phyloP scores from a whole-genome alignment of 1,284 basidiomycete genomes.

The Trametes versicolor region DNA sequence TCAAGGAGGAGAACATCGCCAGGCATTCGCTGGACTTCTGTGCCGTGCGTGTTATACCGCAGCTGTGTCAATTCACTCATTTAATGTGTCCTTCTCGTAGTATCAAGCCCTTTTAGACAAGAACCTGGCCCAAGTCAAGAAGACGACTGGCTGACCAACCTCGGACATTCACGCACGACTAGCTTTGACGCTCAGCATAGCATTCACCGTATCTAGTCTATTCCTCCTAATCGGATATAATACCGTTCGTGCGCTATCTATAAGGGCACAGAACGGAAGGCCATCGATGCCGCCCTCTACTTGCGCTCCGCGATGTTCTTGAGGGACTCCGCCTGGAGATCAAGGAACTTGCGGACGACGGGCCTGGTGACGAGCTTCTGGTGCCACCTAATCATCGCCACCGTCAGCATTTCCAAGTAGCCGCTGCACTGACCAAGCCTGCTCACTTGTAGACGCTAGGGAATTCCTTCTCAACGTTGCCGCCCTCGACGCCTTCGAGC shows the following conservation, averaged over 20 bases:
- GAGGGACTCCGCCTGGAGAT: not conserved
- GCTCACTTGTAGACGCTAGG: conserved; percentile 14
- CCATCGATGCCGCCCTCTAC: not conserved
- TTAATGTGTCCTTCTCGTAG: conserved; percentile 49
- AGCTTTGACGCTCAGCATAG: not conserved
- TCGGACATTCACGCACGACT: no score
- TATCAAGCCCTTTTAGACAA: conserved; percentile 75
- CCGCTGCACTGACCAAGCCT: conserved; percentile 17
- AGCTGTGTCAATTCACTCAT: no score
- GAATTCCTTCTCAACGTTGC: conserved; percentile 20
- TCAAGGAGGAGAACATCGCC: conserved; percentile 74
- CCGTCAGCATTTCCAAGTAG: conserved; percentile 25
- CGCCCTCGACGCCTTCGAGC: conserved; percentile 8
- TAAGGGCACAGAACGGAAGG: no score
- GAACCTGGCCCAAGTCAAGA: conserved; percentile 70
- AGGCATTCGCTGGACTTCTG: conserved; percentile 67
- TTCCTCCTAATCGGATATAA: not conserved
- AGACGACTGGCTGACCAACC: conserved; percentile 43
- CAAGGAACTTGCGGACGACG: conserved; percentile 3
- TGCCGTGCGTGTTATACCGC: conserved; percentile 12
- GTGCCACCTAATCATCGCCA: conserved; percentile 4
- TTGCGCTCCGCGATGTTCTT: not conserved
- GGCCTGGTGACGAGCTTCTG: conserved; percentile 15
- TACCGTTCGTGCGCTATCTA: not conserved
- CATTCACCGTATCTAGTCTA: not conserved